Base-by-base conservation (phyloP, 352 stramenopile species). In the Phytopythium litorale region DNA sequence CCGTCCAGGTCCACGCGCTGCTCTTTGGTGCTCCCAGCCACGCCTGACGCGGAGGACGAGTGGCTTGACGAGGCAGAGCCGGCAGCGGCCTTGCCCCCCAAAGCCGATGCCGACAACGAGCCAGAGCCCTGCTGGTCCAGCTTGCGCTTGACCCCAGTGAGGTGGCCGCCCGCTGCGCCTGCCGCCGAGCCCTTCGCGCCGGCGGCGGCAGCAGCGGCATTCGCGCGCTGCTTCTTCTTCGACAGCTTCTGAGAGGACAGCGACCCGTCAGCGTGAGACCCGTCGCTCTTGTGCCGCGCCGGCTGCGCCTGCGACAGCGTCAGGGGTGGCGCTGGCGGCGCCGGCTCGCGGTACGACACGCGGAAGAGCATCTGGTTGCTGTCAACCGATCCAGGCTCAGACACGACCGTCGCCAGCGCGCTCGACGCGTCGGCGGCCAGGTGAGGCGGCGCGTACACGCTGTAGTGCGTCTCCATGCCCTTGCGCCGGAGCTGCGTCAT, bases 1-100 rank as follows among this genome's bases (percentile, higher is more conserved):
- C 83, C 85, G 53, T 92, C 84, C 16, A 92, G 72, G 65, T 94
- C 83, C 9, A 92, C 71, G 25, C 83, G 79, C 45, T 89, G 81
- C 53, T 91, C 81, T 56, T 94, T 90, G 12, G 49, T 25, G 0
- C 16, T 43, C 23, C 30, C 33, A 13, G 52, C 11, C 11, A 18
- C 19, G 0, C 46, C 46, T 8, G 46, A n/a, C 46, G 21, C 46
- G 11, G 46, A 9, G 11, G 46, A 53, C 21, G 46, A 53, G 4
- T 21, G 46, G 11, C 18, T 35, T 3, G 46, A 32, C 46, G 52
- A 45, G n/a, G 43, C 25, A 25, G 61, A 64, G 43, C 57, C 32
- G 1, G 59, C 56, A 28, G 16, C 23, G 0, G n/a, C 65, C 40
- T 87, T 71, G 28, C 70, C 58, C 32, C 54, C 56, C 18, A 58